Conservation (phyloP, 1,284 basidiomycete genomes). For the Ustilago cynodontis region DNA sequence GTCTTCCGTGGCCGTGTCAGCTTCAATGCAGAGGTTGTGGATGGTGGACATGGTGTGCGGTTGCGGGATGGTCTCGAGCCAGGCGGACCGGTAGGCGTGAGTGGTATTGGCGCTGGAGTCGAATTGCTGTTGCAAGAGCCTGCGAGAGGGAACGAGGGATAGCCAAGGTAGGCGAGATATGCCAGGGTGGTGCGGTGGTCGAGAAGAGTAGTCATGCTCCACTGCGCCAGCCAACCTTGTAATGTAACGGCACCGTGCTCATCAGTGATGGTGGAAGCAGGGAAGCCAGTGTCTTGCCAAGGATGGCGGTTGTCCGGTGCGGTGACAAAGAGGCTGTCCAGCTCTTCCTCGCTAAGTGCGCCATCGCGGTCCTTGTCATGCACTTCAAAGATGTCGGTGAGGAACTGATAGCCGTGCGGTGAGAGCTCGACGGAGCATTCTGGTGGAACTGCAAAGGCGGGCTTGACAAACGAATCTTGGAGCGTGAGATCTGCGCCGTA, state of each 20-base stretch:
- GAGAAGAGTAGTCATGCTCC: constrained; percentile 98
- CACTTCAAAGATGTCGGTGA: constrained; percentile 95
- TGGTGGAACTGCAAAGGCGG: constrained; percentile 87
- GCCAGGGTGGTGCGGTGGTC: constrained; percentile 91
- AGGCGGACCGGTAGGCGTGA: constrained; percentile 30
- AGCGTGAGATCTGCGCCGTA: constrained; percentile 93
- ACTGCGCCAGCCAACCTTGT: constrained; percentile 97
- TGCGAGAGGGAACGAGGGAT: constrained; percentile 72
- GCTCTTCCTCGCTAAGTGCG: constrained; percentile 85
- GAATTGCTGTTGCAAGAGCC: constrained; percentile 34
- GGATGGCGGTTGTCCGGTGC: constrained; percentile 77
- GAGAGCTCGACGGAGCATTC: constrained; percentile 96
- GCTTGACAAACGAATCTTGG: constrained; percentile 56
- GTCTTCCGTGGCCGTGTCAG: constrained; percentile 73
- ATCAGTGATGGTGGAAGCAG: constrained; percentile 87
- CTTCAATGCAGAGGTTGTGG: constrained; percentile 64
- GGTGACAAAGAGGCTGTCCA: constrained; percentile 89
- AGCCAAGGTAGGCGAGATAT: constrained; percentile 95
- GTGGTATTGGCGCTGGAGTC: constrained; percentile 31
- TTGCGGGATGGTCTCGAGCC: constrained; percentile 46
- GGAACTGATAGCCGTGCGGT: constrained; percentile 93
- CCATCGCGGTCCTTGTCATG: constrained; percentile 99
- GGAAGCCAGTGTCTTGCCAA: constrained; percentile 64
- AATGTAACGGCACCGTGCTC: constrained; percentile 90
- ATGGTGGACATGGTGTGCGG: constrained; percentile 41